Conservation (phyloP, 2,329 filamentous ascomycete genomes). For the Tympanopsis confertula region DNA sequence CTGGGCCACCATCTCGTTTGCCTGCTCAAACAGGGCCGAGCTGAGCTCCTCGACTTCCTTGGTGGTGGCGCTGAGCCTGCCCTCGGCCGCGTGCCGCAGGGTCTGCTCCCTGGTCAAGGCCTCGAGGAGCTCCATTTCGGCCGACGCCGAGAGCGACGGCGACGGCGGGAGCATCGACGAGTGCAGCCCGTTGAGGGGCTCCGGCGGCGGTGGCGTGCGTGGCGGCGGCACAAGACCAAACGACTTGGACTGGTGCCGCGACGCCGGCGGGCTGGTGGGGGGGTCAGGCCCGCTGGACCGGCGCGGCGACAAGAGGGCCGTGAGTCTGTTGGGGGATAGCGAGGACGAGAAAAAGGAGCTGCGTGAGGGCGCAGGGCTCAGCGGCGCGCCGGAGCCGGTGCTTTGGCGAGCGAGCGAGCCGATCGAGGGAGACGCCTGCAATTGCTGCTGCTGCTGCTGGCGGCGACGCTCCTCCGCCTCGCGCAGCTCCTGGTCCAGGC, state of each 20-base stretch:
- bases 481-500: slow-evolving; percentile 17
- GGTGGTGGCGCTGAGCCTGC: slow-evolving; percentile 51
- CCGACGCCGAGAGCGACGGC: not conserved
- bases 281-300: slow-evolving; percentile 7
- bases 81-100: slow-evolving; percentile 59
- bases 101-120: slow-evolving; percentile 56
- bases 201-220: slow-evolving; percentile 11
- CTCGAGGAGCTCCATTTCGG: slow-evolving; percentile 46
- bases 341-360: slow-evolving; percentile 3
- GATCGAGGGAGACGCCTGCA: not conserved
- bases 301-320: not conserved
- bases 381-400: slow-evolving; percentile 1
- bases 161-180: slow-evolving; percentile 11
- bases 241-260: slow-evolving; percentile 7
- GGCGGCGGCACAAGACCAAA: slow-evolving; percentile 9
- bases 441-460: slow-evolving; percentile 7
- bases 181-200: slow-evolving; percentile 3
- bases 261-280: slow-evolving; percentile 9
- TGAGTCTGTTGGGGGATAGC: not conserved
- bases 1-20: slow-evolving; percentile 76
- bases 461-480: slow-evolving; percentile 23
- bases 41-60: slow-evolving; percentile 70
- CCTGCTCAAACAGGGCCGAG: slow-evolving; percentile 66
- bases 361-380: slow-evolving; percentile 3
- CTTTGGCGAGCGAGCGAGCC: too few species aligned